Percentiles rank a stretch among this genome's conserved stretches.
phyloP scores from a whole-genome alignment of 1,139 yeast species.

The Pneumocystis carinii region DNA sequence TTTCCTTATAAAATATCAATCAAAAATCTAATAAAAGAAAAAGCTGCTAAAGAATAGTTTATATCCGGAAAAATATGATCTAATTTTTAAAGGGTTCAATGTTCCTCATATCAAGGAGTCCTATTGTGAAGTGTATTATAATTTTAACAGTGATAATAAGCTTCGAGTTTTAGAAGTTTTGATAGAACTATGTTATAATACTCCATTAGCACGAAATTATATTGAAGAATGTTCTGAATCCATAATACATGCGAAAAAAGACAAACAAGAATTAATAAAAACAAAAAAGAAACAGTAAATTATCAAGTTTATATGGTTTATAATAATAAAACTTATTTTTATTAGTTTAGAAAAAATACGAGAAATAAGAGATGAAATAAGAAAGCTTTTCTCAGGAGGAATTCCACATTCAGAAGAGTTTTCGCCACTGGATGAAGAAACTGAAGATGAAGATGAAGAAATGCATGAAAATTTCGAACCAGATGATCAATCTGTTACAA shows the following conservation, averaged over 20 bases:
- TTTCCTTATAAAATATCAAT: not conserved
- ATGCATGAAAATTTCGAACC: slow-evolving; percentile 1
- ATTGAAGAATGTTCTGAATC: slow-evolving; percentile 59
- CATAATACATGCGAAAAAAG: slow-evolving; percentile 48
- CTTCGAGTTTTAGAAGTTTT: slow-evolving; percentile 41
- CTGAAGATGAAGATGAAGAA: slow-evolving; percentile 10
- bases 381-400: not conserved
- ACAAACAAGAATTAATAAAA: slow-evolving; percentile 50
- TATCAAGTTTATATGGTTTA: not conserved
- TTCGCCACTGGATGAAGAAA: slow-evolving; percentile 19
- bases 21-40: slow-evolving; percentile 16
- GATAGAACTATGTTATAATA: slow-evolving; percentile 42
- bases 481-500: slow-evolving; percentile 8
- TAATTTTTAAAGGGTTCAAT: slow-evolving; percentile 24
- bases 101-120: slow-evolving; percentile 19
- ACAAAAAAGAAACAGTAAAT: slow-evolving; percentile 34
- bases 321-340: not conserved
- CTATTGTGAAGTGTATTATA: slow-evolving; percentile 29
- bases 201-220: slow-evolving; percentile 44
- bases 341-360: slow-evolving; percentile 2
- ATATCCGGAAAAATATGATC: not conserved
- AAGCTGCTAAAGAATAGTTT: slow-evolving; percentile 23
- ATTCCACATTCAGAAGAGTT: not conserved
- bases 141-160: slow-evolving; percentile 36
- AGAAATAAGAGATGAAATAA: not conserved